Evolutionary conservation across 2,329 filamentous ascomycete genomes (phyloP).

Genomic region (Alternaria infectoria): DNA sequence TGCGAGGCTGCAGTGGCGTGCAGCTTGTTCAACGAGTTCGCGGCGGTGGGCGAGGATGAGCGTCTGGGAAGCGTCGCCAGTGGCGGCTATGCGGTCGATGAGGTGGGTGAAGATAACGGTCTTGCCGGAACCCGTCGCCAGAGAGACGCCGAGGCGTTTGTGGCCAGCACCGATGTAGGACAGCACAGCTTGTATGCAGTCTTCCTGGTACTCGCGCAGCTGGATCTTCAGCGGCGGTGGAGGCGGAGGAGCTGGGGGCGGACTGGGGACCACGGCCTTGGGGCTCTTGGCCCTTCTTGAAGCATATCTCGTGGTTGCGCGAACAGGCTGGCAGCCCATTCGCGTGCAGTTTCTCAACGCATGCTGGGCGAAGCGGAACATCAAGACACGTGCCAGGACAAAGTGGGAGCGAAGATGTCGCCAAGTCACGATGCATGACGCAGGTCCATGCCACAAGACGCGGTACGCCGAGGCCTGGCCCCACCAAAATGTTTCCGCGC

Average conservation of each 20-base stretch:
- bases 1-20: conserved; percentile 77
- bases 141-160: conserved; percentile 80
- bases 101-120: conserved; percentile 97
- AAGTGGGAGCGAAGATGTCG: conserved; percentile 24
- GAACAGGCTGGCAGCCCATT: conserved; percentile 11
- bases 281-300: conserved; percentile 15
- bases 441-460: neutral
- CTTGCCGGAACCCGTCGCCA: conserved; percentile 89
- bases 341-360: conserved; percentile 34
- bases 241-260: conserved; percentile 11
- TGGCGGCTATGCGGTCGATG: conserved; percentile 74
- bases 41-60: conserved; percentile 90
- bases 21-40: conserved; percentile 94
- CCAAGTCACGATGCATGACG: conserved; percentile 31
- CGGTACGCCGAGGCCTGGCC: conserved; percentile 9
- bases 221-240: conserved; percentile 54
- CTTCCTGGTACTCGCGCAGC: conserved; percentile 85
- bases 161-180: conserved; percentile 72
- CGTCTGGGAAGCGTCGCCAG: conserved; percentile 71
- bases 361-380: conserved; percentile 41
- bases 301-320: conserved; percentile 19
- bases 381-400: conserved; percentile 24
- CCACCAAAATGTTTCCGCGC: conserved; percentile 8
- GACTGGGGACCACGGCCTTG: neutral
- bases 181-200: conserved; percentile 85